Evolutionary conservation across 208 protist genomes (phyloP).

Genomic region (Trichomonas vaginalis): DNA sequence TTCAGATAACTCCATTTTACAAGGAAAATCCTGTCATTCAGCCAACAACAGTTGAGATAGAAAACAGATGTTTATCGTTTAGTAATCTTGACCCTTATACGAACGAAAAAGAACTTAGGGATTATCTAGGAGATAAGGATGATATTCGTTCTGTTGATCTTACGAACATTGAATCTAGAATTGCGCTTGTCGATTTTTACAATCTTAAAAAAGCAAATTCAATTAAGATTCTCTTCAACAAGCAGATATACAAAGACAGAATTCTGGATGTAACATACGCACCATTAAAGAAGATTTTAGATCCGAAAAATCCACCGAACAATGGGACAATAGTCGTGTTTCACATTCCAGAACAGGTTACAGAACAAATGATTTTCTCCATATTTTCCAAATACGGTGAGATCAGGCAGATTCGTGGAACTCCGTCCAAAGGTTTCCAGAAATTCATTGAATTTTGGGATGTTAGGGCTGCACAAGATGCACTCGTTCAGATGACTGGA

Average conservation of each 20-base stretch:
- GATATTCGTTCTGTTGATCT: not conserved
- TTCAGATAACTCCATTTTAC: too few relatives aligned
- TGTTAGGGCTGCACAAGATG: not conserved
- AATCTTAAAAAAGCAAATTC: not conserved
- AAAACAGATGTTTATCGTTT: not conserved
- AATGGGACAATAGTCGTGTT: slow-evolving; percentile 13
- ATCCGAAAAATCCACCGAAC: not conserved
- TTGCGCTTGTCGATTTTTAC: not conserved
- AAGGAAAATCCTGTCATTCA: not conserved
- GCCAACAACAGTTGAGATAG: not conserved
- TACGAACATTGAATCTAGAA: not conserved
- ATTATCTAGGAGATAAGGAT: not conserved
- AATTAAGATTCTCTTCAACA: not conserved
- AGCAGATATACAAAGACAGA: not conserved
- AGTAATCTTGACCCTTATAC: not conserved
- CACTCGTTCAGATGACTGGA: not conserved
- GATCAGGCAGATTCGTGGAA: not conserved
- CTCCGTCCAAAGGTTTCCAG: not conserved
- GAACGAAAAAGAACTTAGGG: not conserved
- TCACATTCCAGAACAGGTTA: not conserved
- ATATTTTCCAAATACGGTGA: not conserved
- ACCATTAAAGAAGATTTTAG: not conserved
- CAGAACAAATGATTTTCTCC: not conserved
- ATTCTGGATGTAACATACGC: not conserved
- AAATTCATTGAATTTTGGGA: not conserved